Evolutionary conservation across 208 protist species (phyloP).

Genomic region (Leishmania tarentolae): DNA sequence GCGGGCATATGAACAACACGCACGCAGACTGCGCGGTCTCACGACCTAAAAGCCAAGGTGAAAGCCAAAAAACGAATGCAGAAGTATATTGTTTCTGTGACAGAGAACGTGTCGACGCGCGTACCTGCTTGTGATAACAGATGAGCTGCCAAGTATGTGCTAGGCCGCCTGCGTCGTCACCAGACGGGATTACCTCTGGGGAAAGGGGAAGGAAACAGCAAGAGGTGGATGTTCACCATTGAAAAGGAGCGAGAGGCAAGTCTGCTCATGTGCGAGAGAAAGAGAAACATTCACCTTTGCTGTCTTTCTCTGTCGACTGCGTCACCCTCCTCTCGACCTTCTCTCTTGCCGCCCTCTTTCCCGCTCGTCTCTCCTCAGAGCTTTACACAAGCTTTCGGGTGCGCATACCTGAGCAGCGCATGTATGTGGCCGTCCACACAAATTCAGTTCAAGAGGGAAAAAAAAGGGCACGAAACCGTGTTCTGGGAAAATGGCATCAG

Average conservation of each 20-base stretch:
- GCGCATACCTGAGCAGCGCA: neutral
- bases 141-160: neutral
- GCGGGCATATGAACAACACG: neutral
- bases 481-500: too few species aligned
- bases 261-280: neutral
- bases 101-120: neutral
- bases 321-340: neutral
- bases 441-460: neutral
- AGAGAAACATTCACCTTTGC: neutral
- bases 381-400: neutral
- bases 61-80: neutral
- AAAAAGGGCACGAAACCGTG: neutral
- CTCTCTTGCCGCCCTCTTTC: neutral
- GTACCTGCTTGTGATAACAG: neutral
- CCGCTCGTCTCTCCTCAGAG: too few species aligned
- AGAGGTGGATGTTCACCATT: neutral
- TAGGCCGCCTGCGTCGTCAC: too few species aligned
- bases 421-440: neutral
- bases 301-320: neutral
- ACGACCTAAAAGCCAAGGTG: neutral
- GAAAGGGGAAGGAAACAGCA: neutral
- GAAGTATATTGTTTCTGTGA: neutral
- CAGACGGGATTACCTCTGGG: neutral
- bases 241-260: neutral
- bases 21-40: neutral